These are phyloP conservation scores for Calocybe gangraenosa DNA, from an alignment of 768 basidiomycete genomes.

Conservation along the genomic window DNA sequence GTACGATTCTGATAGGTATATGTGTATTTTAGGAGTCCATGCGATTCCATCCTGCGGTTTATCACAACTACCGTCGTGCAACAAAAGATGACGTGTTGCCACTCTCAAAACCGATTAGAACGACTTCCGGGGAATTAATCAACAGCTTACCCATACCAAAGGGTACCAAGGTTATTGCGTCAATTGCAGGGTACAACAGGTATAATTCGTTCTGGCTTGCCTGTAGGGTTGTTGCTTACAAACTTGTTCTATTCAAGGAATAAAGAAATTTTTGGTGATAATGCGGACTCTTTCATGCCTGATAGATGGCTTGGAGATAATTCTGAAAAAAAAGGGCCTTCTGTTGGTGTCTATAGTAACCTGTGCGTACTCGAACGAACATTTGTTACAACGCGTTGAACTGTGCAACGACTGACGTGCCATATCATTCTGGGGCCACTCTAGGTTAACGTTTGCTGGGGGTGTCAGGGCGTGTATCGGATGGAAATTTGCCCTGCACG, in stretches of 20 bases:
- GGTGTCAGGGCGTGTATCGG: constrained; percentile 46
- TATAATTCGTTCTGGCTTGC: constrained; percentile 17
- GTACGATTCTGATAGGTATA: background rate
- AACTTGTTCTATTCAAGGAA: constrained; percentile 26
- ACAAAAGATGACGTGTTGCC: constrained; percentile 54
- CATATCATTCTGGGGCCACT: background rate
- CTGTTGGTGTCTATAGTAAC: constrained; percentile 44
- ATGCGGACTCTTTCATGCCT: constrained; percentile 50
- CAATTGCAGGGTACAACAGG: constrained; percentile 56
- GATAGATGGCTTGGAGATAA: constrained; percentile 48
- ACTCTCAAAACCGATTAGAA: constrained; percentile 48
- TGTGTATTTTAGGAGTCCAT: constrained; percentile 38
- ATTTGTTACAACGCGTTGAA: background rate
- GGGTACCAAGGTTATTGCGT: constrained; percentile 46
- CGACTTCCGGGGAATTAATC: constrained; percentile 38
- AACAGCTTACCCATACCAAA: constrained; percentile 43
- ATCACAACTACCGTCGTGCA: constrained; percentile 50
- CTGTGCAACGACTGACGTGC: background rate
- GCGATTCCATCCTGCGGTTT: constrained; percentile 49
- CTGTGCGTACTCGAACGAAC: constrained; percentile 29
- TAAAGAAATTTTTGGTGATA: constrained; percentile 50
- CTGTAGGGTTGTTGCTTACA: background rate
- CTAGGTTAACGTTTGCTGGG: constrained; percentile 43
- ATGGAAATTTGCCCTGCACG: constrained; percentile 49
- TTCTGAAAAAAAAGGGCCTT: constrained; percentile 32